phyloP scores from a whole-genome alignment of 345 rosid genomes.

The Atalantia buxifolia region DNA sequence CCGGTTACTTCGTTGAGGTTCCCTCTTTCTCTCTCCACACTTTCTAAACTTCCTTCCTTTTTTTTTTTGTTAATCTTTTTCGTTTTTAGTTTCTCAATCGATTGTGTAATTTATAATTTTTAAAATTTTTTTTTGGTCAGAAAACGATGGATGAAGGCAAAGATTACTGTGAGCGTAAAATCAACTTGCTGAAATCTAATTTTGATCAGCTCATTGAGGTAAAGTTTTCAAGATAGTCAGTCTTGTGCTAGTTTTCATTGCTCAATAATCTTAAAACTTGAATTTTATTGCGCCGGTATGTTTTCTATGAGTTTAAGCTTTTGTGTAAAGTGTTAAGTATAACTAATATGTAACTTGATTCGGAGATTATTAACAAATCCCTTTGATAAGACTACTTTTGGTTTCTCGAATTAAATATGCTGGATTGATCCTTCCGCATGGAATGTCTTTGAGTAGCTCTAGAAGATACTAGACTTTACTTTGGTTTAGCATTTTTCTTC shows the following conservation, averaged over 20 bases:
- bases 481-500: not conserved
- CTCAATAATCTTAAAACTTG: not conserved
- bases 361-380: not conserved
- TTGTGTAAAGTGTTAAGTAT: not conserved
- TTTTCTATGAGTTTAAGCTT: not conserved
- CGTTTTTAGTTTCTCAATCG: too few species aligned
- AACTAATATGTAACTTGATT: not conserved
- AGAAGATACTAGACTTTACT: not conserved
- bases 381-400: too few species aligned
- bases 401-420: not conserved
- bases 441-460: not conserved
- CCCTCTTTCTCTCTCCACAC: not conserved
- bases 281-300: not conserved
- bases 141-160: slow-evolving; percentile 90
- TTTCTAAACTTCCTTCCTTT: not conserved
- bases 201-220: slow-evolving; percentile 97
- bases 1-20: slow-evolving; percentile 99
- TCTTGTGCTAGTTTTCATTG: not conserved
- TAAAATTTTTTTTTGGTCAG: slow-evolving; percentile 32
- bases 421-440: not conserved
- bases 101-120: not conserved
- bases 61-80: too few species aligned
- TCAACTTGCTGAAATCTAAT: slow-evolving; percentile 83
- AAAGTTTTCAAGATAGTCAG: not conserved
- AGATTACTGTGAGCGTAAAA: slow-evolving; percentile 93